A percentile compares a stretch with the other conserved stretches of the same genome.
Evolutionary conservation across 352 stramenopile genomes (phyloP).

Genomic region (Blastocystis sp.): DNA sequence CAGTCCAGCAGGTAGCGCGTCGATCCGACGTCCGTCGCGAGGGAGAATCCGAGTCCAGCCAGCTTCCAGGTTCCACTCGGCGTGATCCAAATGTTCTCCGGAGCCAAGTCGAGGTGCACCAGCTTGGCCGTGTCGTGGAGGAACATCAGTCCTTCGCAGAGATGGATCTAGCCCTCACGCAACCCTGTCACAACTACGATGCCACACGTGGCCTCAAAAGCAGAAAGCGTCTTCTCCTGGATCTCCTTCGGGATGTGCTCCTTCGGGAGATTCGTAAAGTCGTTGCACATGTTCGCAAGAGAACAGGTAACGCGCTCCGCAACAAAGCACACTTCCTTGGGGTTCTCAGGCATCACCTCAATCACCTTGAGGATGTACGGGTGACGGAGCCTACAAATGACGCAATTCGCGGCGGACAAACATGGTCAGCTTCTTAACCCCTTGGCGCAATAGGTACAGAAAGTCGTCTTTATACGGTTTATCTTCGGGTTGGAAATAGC

Average conservation of each 20-base stretch:
- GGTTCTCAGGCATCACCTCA: conserved; percentile 74
- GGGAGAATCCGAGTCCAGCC: conserved; percentile 75
- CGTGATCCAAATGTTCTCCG: conserved; percentile 76
- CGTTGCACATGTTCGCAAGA: conserved; percentile 76
- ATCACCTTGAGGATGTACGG: conserved; percentile 77
- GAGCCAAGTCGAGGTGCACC: conserved; percentile 70
- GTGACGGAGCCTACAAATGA: conserved; percentile 65
- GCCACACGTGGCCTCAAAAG: conserved; percentile 75
- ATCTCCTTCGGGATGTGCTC: conserved; percentile 71
- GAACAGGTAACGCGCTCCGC: conserved; percentile 76
- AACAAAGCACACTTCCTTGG: conserved; percentile 73
- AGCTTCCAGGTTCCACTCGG: conserved; percentile 77
- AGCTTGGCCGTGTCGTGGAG: conserved; percentile 72
- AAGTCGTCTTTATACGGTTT: conserved; percentile 72
- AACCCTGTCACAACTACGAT: conserved; percentile 57
- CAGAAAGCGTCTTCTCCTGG: conserved; percentile 72
- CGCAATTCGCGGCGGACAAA: neutral
- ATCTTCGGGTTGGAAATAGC: conserved; percentile 60
- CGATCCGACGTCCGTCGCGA: conserved; percentile 63
- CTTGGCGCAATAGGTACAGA: conserved; percentile 71
- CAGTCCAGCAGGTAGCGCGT: conserved; percentile 65
- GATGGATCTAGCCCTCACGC: conserved; percentile 65
- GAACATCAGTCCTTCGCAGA: conserved; percentile 75
- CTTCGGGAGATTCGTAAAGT: conserved; percentile 72
- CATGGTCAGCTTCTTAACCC: conserved; percentile 74